Percentiles rank a stretch among this genome's conserved stretches.
These are phyloP conservation scores for Posidonia oceanica DNA, from an alignment of 116 monocot genomes.

Conservation along the genomic window DNA sequence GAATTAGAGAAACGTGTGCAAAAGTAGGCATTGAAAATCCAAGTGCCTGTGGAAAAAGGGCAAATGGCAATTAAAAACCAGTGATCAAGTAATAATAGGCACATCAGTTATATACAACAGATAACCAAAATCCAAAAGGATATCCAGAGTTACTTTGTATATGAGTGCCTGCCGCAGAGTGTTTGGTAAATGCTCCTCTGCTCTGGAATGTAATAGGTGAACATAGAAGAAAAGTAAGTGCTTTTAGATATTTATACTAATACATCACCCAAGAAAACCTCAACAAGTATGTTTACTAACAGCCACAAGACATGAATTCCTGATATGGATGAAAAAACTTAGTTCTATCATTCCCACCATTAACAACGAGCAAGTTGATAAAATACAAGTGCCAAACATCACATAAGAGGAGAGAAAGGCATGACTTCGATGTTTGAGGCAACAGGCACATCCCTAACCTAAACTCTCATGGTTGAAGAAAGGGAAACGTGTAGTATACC, in stretches of 20 bases:
- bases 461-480: too few relatives aligned
- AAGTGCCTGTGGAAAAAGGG: conserved; percentile 45
- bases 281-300: not conserved
- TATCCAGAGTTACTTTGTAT: conserved; percentile 52
- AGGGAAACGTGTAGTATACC: too few relatives aligned
- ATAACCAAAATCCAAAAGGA: conserved; percentile 3
- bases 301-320: too few relatives aligned
- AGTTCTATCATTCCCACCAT: too few relatives aligned
- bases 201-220: conserved; percentile 30
- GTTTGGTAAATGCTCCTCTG: conserved; percentile 98
- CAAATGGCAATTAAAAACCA: not conserved
- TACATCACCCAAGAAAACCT: not conserved
- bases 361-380: too few relatives aligned
- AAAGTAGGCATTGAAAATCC: conserved; percentile 90
- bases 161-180: conserved; percentile 90
- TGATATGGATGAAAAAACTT: too few relatives aligned
- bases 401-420: too few relatives aligned
- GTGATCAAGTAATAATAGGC: not conserved
- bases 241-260: not conserved
- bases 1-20: conserved; percentile 97
- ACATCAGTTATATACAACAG: not conserved
- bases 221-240: not conserved
- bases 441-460: too few relatives aligned
- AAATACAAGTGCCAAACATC: too few relatives aligned
- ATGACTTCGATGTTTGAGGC: too few relatives aligned